Evolutionary conservation across 495 filamentous ascomycete species (phyloP).

Genomic region (Geopyxis carbonaria): DNA sequence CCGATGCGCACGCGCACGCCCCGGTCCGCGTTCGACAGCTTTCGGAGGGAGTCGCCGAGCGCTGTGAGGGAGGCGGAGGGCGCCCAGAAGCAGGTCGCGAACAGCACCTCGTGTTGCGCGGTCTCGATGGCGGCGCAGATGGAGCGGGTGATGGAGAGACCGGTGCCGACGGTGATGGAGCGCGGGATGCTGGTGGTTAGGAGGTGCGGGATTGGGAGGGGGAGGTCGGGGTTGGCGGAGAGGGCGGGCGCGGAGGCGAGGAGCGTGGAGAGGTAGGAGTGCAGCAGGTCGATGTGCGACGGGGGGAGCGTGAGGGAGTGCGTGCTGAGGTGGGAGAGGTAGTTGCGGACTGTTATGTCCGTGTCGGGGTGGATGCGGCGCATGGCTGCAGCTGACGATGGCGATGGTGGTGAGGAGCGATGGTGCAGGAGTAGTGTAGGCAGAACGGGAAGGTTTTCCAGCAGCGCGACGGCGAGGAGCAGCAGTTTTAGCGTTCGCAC

Average conservation of each 20-base stretch:
- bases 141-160: conserved; percentile 33
- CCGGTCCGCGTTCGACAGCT: conserved; percentile 31
- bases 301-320: not conserved
- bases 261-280: not conserved
- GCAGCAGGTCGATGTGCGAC: not conserved
- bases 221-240: conserved; percentile 7
- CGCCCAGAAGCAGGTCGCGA: conserved; percentile 69
- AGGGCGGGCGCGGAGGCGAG: conserved; percentile 12
- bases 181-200: conserved; percentile 31
- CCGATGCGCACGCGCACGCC: conserved; percentile 38
- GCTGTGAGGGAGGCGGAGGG: conserved; percentile 35
- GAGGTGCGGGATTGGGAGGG: conserved; percentile 23
- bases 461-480: no score
- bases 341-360: no score
- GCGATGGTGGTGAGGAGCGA: no score
- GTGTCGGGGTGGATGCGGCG: no score
- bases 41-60: conserved; percentile 33
- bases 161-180: conserved; percentile 40
- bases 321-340: no score
- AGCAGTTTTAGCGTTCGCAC: no score
- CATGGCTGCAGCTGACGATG: no score
- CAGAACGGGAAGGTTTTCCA: no score
- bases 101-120: conserved; percentile 44
- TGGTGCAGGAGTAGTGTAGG: no score
- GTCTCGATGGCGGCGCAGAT: conserved; percentile 39